These are phyloP conservation scores for Psidium guajava DNA, from an alignment of 345 rosid genomes.

Conservation along the genomic window DNA sequence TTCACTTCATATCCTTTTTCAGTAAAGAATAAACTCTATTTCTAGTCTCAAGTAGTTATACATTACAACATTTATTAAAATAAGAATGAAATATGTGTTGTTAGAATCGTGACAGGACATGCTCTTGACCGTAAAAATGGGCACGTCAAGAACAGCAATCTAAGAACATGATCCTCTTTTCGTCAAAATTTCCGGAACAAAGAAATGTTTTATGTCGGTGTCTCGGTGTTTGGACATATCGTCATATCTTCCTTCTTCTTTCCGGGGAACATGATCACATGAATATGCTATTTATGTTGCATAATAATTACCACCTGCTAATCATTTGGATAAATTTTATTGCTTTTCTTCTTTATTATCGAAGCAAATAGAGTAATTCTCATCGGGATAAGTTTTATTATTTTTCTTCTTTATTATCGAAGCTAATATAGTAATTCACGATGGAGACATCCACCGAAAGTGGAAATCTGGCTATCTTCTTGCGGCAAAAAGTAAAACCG, in stretches of 20 bases:
- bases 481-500: background rate
- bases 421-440: background rate
- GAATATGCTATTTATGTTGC: background rate
- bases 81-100: background rate
- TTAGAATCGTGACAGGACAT: background rate
- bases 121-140: background rate
- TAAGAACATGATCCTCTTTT: background rate
- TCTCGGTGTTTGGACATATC: background rate
- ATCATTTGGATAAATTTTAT: background rate
- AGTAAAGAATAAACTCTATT: background rate
- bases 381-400: background rate
- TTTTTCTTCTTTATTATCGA: background rate
- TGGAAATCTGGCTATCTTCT: background rate
- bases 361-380: background rate
- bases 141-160: background rate
- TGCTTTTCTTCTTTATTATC: background rate
- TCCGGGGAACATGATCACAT: background rate
- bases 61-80: background rate
- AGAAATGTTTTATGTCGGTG: background rate
- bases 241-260: background rate
- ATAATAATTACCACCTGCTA: background rate
- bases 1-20: background rate
- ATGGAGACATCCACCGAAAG: background rate
- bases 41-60: background rate
- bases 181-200: background rate